Conservation (phyloP, 139 green algal species). For the Auxenochlorella protothecoides region DNA sequence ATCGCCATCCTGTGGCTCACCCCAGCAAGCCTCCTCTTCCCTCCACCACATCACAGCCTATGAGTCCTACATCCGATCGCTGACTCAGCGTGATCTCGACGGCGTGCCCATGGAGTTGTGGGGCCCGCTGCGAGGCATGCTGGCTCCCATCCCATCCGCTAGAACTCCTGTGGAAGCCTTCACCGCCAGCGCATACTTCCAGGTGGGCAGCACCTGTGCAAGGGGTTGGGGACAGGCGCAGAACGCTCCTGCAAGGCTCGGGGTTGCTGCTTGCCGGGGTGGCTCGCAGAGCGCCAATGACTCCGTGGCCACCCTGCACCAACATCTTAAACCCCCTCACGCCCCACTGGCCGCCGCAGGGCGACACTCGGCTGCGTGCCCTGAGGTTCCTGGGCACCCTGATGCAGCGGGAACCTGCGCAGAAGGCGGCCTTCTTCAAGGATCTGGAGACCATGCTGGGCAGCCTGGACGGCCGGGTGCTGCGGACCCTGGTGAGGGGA, state of each 20-base stretch:
- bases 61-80: no score
- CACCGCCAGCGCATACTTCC: slow-evolving; percentile 39
- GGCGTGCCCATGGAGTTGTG: slow-evolving; percentile 17
- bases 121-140: slow-evolving; percentile 36
- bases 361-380: slow-evolving; percentile 50
- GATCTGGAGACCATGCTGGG: slow-evolving; percentile 51
- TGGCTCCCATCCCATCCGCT: slow-evolving; percentile 17
- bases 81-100: no score
- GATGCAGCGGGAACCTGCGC: slow-evolving; percentile 52
- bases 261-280: not conserved
- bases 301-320: no score
- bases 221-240: no score
- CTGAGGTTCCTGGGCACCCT: slow-evolving; percentile 75
- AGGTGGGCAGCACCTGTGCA: slow-evolving; percentile 1
- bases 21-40: no score
- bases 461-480: slow-evolving; percentile 57
- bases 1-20: no score
- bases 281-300: no score
- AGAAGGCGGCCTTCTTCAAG: slow-evolving; percentile 66
- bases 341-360: slow-evolving; percentile 7
- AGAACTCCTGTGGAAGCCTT: slow-evolving; percentile 40
- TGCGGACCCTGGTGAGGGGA: slow-evolving; percentile 38
- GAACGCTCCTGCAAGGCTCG: no score
- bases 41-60: no score
- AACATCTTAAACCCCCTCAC: not conserved